These are phyloP conservation scores for Septoria petroselini DNA, from an alignment of 2,329 filamentous ascomycete genomes.

Conservation along the genomic window DNA sequence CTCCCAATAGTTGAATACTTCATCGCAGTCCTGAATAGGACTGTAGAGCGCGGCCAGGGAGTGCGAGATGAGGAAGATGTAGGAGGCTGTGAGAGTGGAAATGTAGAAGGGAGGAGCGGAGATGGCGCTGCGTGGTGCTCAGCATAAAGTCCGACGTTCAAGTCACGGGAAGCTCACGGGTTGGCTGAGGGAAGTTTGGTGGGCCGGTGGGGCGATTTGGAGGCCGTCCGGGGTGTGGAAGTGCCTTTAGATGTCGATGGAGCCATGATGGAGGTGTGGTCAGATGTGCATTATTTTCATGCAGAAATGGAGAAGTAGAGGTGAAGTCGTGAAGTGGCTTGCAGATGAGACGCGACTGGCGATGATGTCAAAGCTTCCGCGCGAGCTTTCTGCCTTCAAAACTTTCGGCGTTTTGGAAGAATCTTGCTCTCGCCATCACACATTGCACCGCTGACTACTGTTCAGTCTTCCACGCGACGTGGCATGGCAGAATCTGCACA, in stretches of 20 bases:
- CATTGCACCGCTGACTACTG: no score
- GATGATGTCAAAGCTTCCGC: conserved; percentile 7
- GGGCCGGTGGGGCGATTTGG: conserved; percentile 24
- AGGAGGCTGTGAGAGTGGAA: conserved; percentile 73
- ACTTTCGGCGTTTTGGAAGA: background rate
- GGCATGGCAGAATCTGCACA: no score
- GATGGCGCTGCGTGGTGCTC: conserved; percentile 5
- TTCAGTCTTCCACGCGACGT: no score
- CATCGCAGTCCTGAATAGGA: conserved; percentile 96
- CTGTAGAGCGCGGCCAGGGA: conserved; percentile 73
- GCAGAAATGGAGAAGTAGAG: no score
- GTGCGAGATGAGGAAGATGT: conserved; percentile 71
- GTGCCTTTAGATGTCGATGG: conserved; percentile 3
- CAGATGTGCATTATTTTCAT: conserved; percentile 2
- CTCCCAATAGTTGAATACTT: conserved; percentile 99
- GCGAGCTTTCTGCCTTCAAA: background rate
- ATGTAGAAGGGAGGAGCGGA: conserved; percentile 23
- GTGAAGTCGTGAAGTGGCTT: background rate
- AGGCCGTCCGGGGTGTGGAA: conserved; percentile 14
- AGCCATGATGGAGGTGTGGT: conserved; percentile 13
- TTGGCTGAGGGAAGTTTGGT: conserved; percentile 24
- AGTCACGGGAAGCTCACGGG: conserved; percentile 11
- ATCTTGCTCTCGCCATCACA: no score
- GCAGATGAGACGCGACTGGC: background rate
- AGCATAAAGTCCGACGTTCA: background rate